Base-by-base conservation (phyloP, 768 basidiomycete genomes). In the Ramaria sp. region DNA sequence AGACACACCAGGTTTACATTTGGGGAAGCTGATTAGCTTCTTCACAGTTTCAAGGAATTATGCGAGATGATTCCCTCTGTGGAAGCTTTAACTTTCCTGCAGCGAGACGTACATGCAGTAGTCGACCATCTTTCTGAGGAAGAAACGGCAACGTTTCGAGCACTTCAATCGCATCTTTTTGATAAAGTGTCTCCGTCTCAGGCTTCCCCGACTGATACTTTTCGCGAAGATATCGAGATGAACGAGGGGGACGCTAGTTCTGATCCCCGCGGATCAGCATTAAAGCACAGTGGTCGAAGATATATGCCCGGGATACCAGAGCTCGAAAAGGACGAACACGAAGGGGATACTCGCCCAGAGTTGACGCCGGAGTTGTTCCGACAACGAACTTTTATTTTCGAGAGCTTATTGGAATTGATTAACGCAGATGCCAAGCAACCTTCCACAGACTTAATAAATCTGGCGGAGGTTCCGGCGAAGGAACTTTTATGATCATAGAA, bases 41-140 rank as follows among this genome's bases (percentile, higher is more conserved):
- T 37, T 7, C 9, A 37, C 34, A 91, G 88, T 62, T 91, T 90
- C 70, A 80, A 83, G n/a, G 88, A 91, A 64, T 82, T 89, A 77
- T 87, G 86, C 63, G 80, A 82, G 66, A 79, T 81, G 46, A 73
- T 69, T 15, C 68, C 81, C 1, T 72, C 80, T 0, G 75, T 86
- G 22, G 78, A 82, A 63, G 85, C 89, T 0, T 74, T 91, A 41
- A 75, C 72, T 13, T 91, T 88, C 69, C 70, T 91, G 34, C 84
- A 84, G 66, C 80, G 73, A 0, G 76, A 84, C 50, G 84, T 91
- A 9, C 81, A 81, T 0, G 74, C 75, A 1, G 82, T 87, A 3
- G 88, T 90, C 17, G 79, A 90, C 65, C 86, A 88, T 61, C 72
- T 69, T 56, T 77, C 84, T 61, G 63, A 75, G 0, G 75, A 79